Conservation (phyloP, 2,329 filamentous ascomycete genomes). For the Beauveria caledonica region DNA sequence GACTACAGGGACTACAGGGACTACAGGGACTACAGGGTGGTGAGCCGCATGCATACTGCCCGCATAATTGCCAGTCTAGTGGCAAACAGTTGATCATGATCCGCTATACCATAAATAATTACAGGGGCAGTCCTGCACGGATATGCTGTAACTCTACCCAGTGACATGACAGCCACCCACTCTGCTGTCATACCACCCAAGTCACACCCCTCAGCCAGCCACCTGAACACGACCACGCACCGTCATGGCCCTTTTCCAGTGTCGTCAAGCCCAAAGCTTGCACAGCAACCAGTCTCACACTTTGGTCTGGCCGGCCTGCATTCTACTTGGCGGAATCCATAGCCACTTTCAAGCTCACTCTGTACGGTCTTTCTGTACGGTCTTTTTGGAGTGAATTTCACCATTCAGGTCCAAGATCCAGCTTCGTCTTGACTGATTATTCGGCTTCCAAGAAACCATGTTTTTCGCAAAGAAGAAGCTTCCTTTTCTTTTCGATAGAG, state of each 20-base stretch:
- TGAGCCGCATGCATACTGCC: background rate
- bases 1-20: no score
- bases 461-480: conserved; percentile 6
- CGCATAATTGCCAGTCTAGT: background rate
- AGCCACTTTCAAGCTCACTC: background rate
- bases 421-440: background rate
- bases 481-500: conserved; percentile 3
- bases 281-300: background rate
- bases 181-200: background rate
- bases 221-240: background rate
- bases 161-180: background rate
- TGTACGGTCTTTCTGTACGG: no score
- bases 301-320: background rate
- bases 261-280: background rate
- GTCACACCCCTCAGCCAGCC: background rate
- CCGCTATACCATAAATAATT: no score
- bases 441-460: background rate
- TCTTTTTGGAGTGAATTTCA: no score
- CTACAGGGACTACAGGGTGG: background rate
- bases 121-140: background rate
- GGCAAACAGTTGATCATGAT: background rate
- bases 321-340: background rate
- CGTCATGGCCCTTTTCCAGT: background rate
- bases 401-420: background rate
- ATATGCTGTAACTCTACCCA: background rate